phyloP scores from a whole-genome alignment of 345 rosid genomes.

The Cardiospermum halicacabum region DNA sequence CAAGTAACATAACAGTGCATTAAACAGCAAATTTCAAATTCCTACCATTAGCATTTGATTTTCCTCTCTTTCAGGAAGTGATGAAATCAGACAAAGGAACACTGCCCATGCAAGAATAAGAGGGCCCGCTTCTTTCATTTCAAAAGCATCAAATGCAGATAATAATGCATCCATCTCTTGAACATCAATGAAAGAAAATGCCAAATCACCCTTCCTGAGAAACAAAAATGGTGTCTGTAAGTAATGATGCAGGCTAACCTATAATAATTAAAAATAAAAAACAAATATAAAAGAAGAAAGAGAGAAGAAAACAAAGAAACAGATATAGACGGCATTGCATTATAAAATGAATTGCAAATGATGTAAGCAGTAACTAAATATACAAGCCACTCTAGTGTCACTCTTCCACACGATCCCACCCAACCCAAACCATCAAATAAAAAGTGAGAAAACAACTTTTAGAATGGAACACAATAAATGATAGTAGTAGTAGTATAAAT shows the following conservation, averaged over 20 bases:
- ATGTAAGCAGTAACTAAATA: background rate
- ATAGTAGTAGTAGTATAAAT: too few relatives aligned
- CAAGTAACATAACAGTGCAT: constrained; percentile 13
- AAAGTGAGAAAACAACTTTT: background rate
- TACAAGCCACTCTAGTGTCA: background rate
- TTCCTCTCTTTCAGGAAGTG: constrained; percentile 74
- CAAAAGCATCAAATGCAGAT: constrained; percentile 58
- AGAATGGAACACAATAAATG: background rate
- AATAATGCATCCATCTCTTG: constrained; percentile 85
- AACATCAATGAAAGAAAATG: constrained; percentile 60
- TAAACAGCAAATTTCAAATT: constrained; percentile 10
- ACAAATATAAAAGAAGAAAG: too few relatives aligned
- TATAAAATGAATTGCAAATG: background rate
- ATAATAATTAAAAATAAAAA: too few relatives aligned
- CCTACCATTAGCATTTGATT: constrained; percentile 52
- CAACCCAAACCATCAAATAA: constrained; percentile 1
- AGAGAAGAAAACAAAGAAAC: too few relatives aligned
- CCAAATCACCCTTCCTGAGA: constrained; percentile 53
- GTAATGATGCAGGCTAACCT: constrained; percentile 13
- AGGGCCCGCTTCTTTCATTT: constrained; percentile 71
- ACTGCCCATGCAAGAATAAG: constrained; percentile 90
- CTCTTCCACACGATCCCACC: background rate
- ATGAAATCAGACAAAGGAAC: constrained; percentile 74
- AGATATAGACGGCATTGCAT: constrained; percentile 6
- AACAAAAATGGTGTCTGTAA: constrained; percentile 23